Evolutionary conservation across 345 rosid species (phyloP), one percentile per base, ranked within the genome.

Genomic region (Aegle marmelos): DNA sequence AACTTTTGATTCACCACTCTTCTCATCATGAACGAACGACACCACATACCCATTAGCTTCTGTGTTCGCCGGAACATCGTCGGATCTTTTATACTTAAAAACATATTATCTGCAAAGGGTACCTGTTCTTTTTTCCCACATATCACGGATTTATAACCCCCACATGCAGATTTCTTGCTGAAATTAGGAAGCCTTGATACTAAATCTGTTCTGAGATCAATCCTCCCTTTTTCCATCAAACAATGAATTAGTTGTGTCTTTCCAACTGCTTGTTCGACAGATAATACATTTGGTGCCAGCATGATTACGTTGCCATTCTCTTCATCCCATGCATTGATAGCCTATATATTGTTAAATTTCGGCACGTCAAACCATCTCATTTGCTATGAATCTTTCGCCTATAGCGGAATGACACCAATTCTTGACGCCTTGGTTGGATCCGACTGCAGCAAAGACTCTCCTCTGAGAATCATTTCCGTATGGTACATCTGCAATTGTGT

Each of bases 311-410:
- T 68, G 21, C 82, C 82, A 9, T 86, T 88, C 22, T 87, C 88
- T 36, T 87, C 91, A 25, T 88, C 93, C 93, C 91, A 90, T 0
- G 91, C 90, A 36, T 88, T 90, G 64, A 88, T 85, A 11, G 84
- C 75, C 73, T 86, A 90, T 2, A 86, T 76, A 19, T 70, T 45
- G 65, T 90, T 90, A 78, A 85, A 83, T 4, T 90, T 91, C 4
- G 90, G 87, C 37, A 85, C 90, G 6, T 90, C 89, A 53, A 88
- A 88, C 91, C 90, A 90, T 50, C 70, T 81, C 76, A 88, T 79
- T 41, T 83, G 80, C 0, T 87, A 78, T 79, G 87, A 86, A 24
- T 86, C 83, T 33, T 72, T 81, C 1, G 91, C 89, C 19, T 86
- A 84, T 27, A 87, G 68, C 5, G 90, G 93, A 27, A 88, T 76